These are phyloP conservation scores for Colletotrichum sp. DNA, from an alignment of 2,329 filamentous ascomycete genomes.

Conservation along the genomic window DNA sequence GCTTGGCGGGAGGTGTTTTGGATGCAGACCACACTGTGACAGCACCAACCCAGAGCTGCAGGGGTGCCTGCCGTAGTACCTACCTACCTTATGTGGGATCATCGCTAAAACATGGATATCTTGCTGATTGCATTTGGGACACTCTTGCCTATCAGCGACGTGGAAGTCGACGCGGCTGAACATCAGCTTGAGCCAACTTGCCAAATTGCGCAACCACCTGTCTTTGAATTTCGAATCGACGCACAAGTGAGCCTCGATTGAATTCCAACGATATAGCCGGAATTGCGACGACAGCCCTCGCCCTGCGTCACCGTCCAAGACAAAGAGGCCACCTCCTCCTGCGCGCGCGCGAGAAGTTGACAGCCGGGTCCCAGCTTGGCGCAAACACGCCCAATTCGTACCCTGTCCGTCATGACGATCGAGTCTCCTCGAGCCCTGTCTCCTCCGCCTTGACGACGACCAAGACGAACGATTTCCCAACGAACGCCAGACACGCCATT, in stretches of 20 bases:
- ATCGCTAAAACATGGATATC: constrained; percentile 13
- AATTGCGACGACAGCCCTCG: not conserved
- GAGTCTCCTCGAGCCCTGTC: constrained; percentile 5
- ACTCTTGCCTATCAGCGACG: constrained; percentile 15
- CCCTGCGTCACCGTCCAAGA: not conserved
- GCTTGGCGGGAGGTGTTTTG: not conserved
- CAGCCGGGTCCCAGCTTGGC: constrained; percentile 6
- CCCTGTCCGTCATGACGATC: constrained; percentile 24
- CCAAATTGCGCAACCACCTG: not conserved
- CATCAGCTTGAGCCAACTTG: constrained; percentile 12
- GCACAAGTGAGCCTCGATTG: not conserved
- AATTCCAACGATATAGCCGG: not conserved
- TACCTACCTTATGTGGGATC: constrained; percentile 1
- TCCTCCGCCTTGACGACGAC: constrained; percentile 21
- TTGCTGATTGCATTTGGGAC: constrained; percentile 15
- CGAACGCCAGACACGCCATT: constrained; percentile 24
- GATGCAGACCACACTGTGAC: not conserved
- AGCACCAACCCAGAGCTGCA: not conserved
- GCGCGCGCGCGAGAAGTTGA: not conserved
- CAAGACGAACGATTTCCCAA: not conserved
- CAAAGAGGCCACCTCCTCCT: not conserved
- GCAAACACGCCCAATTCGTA: constrained; percentile 2
- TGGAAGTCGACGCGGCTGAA: constrained; percentile 17
- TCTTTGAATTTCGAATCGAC: not conserved
- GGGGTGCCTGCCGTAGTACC: not conserved